Conservation (phyloP, 306 rosid genomes). For the Clitoria ternatea region DNA sequence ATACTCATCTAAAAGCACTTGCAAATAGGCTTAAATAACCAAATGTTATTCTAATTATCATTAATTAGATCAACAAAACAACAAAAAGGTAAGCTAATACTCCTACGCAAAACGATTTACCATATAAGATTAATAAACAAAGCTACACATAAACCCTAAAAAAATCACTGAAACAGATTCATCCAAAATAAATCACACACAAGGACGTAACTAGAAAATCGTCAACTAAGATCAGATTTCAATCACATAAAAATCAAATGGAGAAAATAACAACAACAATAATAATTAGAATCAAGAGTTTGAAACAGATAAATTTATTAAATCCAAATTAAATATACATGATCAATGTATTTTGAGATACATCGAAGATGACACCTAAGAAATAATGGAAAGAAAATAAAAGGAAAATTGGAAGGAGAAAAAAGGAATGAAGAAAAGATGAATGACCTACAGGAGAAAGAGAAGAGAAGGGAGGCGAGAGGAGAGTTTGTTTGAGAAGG, state of each 20-base stretch:
- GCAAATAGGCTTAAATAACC: not conserved
- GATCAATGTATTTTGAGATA: not conserved
- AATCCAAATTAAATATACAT: not conserved
- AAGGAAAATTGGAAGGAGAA: not conserved
- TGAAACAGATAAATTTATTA: not conserved
- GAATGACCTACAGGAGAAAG: constrained; percentile 8
- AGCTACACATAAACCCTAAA: not conserved
- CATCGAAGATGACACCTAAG: not conserved
- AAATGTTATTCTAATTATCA: not conserved
- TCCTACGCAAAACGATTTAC: not conserved
- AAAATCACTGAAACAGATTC: not conserved
- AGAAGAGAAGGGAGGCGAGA: not conserved
- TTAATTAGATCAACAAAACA: not conserved
- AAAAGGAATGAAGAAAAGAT: not conserved
- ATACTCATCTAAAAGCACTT: not conserved
- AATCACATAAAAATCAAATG: not conserved
- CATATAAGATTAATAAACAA: not conserved
- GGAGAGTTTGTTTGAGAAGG: not conserved
- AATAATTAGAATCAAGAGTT: not conserved
- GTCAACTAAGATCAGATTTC: constrained; percentile 6
- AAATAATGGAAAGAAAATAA: not conserved
- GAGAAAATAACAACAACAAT: not conserved
- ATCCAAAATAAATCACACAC: not conserved
- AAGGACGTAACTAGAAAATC: not conserved
- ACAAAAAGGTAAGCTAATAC: not conserved